Evolutionary conservation across 2,329 filamentous ascomycete genomes (phyloP).

Genomic region (Stromatinia cepivora): DNA sequence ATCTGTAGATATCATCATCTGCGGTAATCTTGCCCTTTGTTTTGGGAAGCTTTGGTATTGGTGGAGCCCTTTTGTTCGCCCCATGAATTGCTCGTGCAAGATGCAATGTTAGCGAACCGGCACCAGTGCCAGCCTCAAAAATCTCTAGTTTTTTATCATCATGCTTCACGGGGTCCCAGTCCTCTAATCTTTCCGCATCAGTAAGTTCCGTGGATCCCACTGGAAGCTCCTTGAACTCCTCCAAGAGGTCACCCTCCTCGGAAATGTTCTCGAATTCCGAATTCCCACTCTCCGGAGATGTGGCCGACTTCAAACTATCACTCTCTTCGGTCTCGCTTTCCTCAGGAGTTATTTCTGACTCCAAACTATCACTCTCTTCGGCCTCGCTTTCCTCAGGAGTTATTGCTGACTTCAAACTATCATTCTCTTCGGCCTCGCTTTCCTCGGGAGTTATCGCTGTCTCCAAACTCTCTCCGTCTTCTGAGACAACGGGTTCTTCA

Average conservation of each 20-base stretch:
- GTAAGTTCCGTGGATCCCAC: not conserved
- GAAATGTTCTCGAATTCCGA: not conserved
- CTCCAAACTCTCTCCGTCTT: not conserved
- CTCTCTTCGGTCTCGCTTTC: slow-evolving; percentile 45
- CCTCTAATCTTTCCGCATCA: slow-evolving; percentile 7
- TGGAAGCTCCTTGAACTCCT: slow-evolving; percentile 20
- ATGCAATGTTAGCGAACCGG: slow-evolving; percentile 75
- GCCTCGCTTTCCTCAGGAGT: too few species aligned
- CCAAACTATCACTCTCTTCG: not conserved
- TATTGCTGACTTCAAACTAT: too few species aligned
- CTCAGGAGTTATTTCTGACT: not conserved
- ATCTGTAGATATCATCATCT: not conserved
- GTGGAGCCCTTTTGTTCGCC: slow-evolving; percentile 59
- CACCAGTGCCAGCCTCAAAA: slow-evolving; percentile 82
- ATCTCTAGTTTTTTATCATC: slow-evolving; percentile 60
- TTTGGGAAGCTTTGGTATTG: slow-evolving; percentile 34
- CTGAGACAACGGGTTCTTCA: not conserved
- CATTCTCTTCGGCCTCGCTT: too few species aligned
- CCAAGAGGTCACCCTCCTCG: slow-evolving; percentile 47
- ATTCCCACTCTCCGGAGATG: not conserved
- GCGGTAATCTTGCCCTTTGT: not conserved
- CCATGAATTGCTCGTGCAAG: slow-evolving; percentile 74
- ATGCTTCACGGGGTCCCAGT: not conserved
- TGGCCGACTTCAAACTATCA: not conserved
- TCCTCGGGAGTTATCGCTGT: too few species aligned